Evolutionary conservation across 805 yeast species (phyloP).

Genomic region (Wickerhamomyces strasburgensis): DNA sequence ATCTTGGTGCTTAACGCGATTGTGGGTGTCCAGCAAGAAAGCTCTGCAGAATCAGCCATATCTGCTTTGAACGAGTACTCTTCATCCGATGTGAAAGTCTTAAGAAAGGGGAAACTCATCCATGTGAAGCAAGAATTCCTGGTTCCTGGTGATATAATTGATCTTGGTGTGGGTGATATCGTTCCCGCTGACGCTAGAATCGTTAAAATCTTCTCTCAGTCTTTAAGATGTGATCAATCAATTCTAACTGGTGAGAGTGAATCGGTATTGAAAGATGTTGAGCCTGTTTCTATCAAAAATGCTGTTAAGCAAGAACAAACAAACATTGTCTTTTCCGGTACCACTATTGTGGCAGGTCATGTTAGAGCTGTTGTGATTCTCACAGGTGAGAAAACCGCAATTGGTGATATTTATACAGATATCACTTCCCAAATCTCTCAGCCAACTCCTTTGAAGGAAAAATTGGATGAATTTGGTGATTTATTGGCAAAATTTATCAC

Average conservation of each 20-base stretch:
- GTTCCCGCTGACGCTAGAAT: conserved; percentile 47
- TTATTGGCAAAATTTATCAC: conserved; percentile 38
- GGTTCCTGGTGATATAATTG: conserved; percentile 44
- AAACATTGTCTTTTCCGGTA: conserved; percentile 45
- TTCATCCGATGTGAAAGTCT: conserved; percentile 41
- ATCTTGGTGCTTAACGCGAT: conserved; percentile 42
- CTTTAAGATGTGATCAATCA: conserved; percentile 40
- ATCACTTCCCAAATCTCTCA: conserved; percentile 35
- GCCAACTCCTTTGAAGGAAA: conserved; percentile 33
- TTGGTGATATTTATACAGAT: conserved; percentile 43
- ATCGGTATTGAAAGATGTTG: conserved; percentile 33
- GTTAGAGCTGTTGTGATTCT: conserved; percentile 42
- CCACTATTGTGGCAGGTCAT: conserved; percentile 38
- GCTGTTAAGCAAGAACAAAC: conserved; percentile 34
- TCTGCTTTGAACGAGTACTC: conserved; percentile 42
- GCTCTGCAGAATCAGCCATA: conserved; percentile 47
- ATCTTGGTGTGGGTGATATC: conserved; percentile 35
- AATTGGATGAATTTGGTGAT: conserved; percentile 36
- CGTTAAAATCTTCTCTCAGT: conserved; percentile 32
- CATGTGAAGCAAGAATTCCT: conserved; percentile 38
- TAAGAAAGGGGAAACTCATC: conserved; percentile 37
- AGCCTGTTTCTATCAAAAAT: conserved; percentile 23
- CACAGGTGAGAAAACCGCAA: conserved; percentile 44
- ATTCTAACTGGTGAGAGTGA: conserved; percentile 45
- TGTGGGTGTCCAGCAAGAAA: conserved; percentile 47